phyloP scores from a whole-genome alignment of 2,329 filamentous ascomycete species.

The Verticillium dahliae region DNA sequence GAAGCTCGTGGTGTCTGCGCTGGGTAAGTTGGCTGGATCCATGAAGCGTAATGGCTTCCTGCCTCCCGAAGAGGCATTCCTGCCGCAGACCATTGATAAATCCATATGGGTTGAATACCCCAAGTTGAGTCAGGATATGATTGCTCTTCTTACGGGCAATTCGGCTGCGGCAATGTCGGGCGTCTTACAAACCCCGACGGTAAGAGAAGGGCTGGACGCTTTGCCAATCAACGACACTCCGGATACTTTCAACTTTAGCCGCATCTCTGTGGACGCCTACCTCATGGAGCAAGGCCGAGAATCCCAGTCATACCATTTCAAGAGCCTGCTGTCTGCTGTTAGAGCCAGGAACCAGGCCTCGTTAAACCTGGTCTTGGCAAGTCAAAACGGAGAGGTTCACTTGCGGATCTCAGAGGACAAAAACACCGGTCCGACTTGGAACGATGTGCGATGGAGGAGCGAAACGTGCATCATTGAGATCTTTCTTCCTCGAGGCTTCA shows the following conservation, averaged over 20 bases:
- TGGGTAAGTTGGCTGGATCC: constrained; percentile 70
- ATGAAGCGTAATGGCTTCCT: constrained; percentile 81
- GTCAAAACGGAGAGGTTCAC: constrained; percentile 72
- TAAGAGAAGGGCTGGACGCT: constrained; percentile 54
- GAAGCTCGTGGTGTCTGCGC: constrained; percentile 52
- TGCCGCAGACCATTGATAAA: constrained; percentile 75
- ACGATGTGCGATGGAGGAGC: constrained; percentile 73
- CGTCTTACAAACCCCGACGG: constrained; percentile 37
- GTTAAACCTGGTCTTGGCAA: constrained; percentile 68
- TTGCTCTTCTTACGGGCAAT: constrained; percentile 61
- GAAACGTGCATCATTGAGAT: constrained; percentile 61
- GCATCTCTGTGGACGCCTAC: constrained; percentile 67
- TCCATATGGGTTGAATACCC: constrained; percentile 79
- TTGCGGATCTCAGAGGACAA: constrained; percentile 65
- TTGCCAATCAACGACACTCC: constrained; percentile 72
- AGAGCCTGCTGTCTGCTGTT: constrained; percentile 70
- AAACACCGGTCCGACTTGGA: constrained; percentile 67
- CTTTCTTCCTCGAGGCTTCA: constrained; percentile 68
- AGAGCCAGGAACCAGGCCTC: constrained; percentile 63
- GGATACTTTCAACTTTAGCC: constrained; percentile 71
- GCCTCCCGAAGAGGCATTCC: constrained; percentile 58
- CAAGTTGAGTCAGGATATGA: constrained; percentile 62
- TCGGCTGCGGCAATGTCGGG: constrained; percentile 43
- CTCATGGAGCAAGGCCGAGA: constrained; percentile 68
- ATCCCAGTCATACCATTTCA: constrained; percentile 60